phyloP scores from a whole-genome alignment of 140 eudicot genomes.

The Anethum foeniculum region DNA sequence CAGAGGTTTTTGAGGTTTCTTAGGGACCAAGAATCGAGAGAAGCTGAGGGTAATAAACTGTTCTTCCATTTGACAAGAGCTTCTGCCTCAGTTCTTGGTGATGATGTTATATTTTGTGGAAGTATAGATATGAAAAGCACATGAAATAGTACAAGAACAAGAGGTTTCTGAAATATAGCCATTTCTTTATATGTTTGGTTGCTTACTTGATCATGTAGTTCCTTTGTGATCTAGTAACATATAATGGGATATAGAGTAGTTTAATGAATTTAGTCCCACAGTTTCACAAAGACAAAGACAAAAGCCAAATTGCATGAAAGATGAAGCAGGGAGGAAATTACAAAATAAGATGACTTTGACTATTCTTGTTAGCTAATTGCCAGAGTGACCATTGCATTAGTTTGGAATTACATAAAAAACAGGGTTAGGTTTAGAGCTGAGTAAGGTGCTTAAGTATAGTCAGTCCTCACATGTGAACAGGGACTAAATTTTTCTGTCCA shows the following conservation, averaged over 20 bases:
- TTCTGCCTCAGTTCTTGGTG: conserved; percentile 22
- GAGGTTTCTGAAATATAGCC: conserved; percentile 18
- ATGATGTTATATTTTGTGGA: conserved; percentile 20
- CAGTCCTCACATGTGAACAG: neutral
- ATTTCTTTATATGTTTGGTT: conserved; percentile 4
- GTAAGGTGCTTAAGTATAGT: neutral
- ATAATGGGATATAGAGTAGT: neutral
- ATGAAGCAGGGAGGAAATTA: neutral
- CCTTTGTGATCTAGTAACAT: neutral
- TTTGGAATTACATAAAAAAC: neutral
- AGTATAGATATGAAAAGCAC: conserved; percentile 23
- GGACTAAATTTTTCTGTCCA: neutral
- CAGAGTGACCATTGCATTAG: neutral
- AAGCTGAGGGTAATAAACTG: conserved; percentile 40
- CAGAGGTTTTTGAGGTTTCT: conserved; percentile 38
- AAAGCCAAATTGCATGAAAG: neutral
- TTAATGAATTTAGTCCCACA: neutral
- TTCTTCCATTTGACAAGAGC: conserved; percentile 7
- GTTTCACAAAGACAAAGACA: neutral
- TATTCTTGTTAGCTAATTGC: neutral
- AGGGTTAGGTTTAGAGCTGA: neutral
- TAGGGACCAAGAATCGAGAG: conserved; percentile 53
- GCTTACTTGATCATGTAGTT: neutral
- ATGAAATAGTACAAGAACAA: conserved; percentile 12
- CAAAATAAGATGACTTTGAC: neutral